These are phyloP conservation scores for Cutaneotrichosporon sp. DNA, from an alignment of 1,284 basidiomycete genomes.

Conservation along the genomic window DNA sequence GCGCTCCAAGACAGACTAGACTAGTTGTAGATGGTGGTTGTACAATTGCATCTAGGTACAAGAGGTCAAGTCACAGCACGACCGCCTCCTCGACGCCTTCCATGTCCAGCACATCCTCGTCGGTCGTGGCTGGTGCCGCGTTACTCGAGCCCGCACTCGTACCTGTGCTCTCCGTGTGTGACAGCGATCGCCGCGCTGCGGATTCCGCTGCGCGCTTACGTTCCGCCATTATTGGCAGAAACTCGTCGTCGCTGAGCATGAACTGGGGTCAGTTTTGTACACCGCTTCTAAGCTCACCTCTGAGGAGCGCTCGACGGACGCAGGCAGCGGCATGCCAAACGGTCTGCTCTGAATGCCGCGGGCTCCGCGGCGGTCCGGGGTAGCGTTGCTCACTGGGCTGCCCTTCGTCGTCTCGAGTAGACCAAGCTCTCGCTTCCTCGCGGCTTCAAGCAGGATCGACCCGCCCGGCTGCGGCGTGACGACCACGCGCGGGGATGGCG, in stretches of 20 bases:
- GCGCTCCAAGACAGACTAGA: background rate
- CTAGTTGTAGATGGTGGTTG: background rate
- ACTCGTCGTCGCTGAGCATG: constrained; percentile 3
- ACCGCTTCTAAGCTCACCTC: background rate
- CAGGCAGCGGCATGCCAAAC: constrained; percentile 1
- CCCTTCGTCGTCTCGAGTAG: background rate
- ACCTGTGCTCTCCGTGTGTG: too few relatives aligned
- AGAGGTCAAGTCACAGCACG: background rate
- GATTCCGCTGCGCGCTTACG: background rate
- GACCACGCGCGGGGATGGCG: background rate
- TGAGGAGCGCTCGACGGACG: background rate
- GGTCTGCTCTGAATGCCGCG: background rate
- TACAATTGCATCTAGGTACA: background rate
- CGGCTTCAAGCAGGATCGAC: background rate
- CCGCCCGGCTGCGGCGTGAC: background rate
- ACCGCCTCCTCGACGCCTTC: constrained; percentile 16
- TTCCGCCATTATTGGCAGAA: constrained; percentile 2
- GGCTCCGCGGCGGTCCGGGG: background rate
- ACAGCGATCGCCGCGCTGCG: background rate
- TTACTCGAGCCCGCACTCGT: background rate
- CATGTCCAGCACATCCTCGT: constrained; percentile 12
- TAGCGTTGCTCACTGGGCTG: background rate
- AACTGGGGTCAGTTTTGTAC: constrained; percentile 7
- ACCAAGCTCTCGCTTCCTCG: background rate
- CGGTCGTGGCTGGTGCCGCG: background rate